Base-by-base conservation (phyloP, 2,329 filamentous ascomycete species). In the Penicillium sp. region DNA sequence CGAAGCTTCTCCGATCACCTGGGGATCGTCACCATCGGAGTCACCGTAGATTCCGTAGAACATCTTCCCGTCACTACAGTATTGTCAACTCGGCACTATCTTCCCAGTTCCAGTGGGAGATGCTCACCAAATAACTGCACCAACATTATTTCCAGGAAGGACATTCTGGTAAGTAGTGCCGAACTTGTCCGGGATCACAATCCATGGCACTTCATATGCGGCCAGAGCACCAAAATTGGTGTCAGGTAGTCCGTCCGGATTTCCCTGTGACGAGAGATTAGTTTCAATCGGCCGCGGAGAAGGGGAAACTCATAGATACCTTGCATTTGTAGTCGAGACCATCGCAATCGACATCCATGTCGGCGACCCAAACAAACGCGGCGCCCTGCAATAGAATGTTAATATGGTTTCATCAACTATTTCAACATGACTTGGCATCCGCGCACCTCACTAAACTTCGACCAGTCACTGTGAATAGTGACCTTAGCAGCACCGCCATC, bases 261-360 rank as follows among this genome's bases (percentile, higher is more conserved):
- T 69, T 24, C 65, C 66, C 67, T 69, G 16, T 21, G 13, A 12
- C 8, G 6, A 28, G 28, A 15, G 2, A 12, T 41, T 2, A 34
- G 28, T 21, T 34, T 15, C 6, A 4, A 8, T 3, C 21, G 15
- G 18, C 6, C 1, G 18, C 1, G n/a, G 5, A 9, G n/a, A n/a
- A n/a, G n/a, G n/a, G 18, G 13, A 6, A 2, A 5, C 7, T 23
- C 18, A 10, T 2, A 47, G 9, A 26, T 46, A 67, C 67, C 46
- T 60, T 56, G 53, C 67, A 70, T 9, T 57, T 51, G 28, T 61
- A 59, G 38, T 69, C 57, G 4, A 66, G 47, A 1, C 67, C 67
- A 47, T 70, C 67, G 28, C 67, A 69, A 48, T 70, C 67, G 1
- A 70, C 67, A 45, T 70, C 67, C 67, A 70, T 70, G 33, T 70